Evolutionary conservation across 1,284 basidiomycete genomes (phyloP).

Genomic region (Trichosporon asahii): DNA sequence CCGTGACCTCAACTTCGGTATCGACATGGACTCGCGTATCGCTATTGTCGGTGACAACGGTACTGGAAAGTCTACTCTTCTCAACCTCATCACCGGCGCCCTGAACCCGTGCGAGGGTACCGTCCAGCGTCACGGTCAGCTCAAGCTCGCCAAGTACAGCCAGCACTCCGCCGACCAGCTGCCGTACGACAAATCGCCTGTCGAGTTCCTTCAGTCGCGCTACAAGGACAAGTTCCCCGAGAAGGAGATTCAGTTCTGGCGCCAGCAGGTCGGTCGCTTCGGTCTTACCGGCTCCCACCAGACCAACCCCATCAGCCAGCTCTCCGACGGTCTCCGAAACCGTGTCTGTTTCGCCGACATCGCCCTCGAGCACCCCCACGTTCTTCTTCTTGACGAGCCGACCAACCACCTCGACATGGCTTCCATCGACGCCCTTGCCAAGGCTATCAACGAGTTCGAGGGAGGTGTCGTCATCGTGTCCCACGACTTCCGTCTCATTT

Average conservation of each 20-base stretch:
- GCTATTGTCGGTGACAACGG: slow-evolving; percentile 99
- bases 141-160: slow-evolving; percentile 96
- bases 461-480: slow-evolving; percentile 98
- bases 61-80: slow-evolving; percentile 93
- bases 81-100: slow-evolving; percentile 86
- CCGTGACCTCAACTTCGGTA: slow-evolving; percentile 84
- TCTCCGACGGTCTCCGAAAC: slow-evolving; percentile 95
- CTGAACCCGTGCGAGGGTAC: slow-evolving; percentile 81
- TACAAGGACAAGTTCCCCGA: slow-evolving; percentile 87
- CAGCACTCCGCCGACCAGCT: slow-evolving; percentile 99
- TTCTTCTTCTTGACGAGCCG: slow-evolving; percentile 69
- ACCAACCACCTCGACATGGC: slow-evolving; percentile 61
- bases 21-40: slow-evolving; percentile 65
- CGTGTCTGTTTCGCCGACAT: slow-evolving; percentile 60
- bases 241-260: slow-evolving; percentile 85
- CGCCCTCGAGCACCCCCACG: slow-evolving; percentile 89
- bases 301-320: slow-evolving; percentile 83
- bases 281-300: slow-evolving; percentile 93
- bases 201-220: slow-evolving; percentile 86
- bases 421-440: slow-evolving; percentile 91
- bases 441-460: slow-evolving; percentile 93
- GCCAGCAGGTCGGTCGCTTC: slow-evolving; percentile 90
- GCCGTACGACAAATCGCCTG: slow-evolving; percentile 85
- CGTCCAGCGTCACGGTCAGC: slow-evolving; percentile 76
- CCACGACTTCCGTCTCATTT: slow-evolving; percentile 94